phyloP scores from a whole-genome alignment of 352 stramenopile genomes.

The Globisporangium cederbergense region DNA sequence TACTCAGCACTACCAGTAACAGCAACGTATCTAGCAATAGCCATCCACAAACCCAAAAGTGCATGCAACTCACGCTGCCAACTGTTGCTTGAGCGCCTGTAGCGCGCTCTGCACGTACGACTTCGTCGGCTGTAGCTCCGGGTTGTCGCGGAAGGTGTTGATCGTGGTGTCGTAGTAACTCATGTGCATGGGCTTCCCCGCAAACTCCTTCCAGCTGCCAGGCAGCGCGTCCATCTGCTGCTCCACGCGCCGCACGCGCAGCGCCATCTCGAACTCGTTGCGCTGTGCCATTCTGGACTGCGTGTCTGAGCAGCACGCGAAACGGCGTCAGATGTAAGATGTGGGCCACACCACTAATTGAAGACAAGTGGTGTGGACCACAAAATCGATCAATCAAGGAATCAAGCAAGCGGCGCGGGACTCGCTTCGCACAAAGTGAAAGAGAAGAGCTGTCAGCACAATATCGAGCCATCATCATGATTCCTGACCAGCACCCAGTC shows the following conservation, averaged over 20 bases:
- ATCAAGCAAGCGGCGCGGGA: background rate
- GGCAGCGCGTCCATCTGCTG: constrained; percentile 51
- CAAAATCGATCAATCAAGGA: background rate
- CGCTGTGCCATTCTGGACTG: background rate
- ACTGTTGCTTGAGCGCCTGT: constrained; percentile 34
- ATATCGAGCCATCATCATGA: constrained; percentile 34
- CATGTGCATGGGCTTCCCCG: constrained; percentile 50
- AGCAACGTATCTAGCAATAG: background rate
- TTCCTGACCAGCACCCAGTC: constrained; percentile 69
- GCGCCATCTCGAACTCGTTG: constrained; percentile 36
- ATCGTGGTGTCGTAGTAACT: constrained; percentile 58
- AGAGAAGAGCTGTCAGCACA: background rate
- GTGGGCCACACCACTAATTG: background rate
- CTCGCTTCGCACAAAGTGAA: background rate
- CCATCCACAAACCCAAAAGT: background rate
- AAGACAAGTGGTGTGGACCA: constrained; percentile 1
- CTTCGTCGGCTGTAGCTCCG: constrained; percentile 34
- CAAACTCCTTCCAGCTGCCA: constrained; percentile 37
- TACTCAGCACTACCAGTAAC: background rate
- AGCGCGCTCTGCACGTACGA: constrained; percentile 46
- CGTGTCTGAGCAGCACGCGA: background rate
- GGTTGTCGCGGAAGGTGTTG: constrained; percentile 63
- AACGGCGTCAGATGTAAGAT: background rate
- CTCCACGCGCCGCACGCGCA: constrained; percentile 46
- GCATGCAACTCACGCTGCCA: constrained; percentile 27